Evolutionary conservation across 208 protist species (phyloP).

Genomic region (Wallacemonas sp.): DNA sequence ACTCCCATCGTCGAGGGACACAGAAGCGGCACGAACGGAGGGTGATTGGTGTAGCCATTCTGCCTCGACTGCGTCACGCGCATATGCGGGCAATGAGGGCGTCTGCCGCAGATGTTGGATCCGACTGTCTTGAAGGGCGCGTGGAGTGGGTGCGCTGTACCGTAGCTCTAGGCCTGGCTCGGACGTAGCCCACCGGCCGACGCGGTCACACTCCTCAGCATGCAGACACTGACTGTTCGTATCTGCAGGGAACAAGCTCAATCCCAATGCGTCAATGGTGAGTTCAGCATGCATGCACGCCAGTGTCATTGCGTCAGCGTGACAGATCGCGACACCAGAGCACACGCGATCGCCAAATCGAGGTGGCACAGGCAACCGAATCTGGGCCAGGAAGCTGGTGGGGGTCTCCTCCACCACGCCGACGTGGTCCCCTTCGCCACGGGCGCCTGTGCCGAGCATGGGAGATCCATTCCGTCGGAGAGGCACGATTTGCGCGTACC

Average conservation of each 20-base stretch:
- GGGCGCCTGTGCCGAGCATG: too few species aligned
- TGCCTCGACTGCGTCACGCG: too few species aligned
- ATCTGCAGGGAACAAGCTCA: constrained; percentile 65
- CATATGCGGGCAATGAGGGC: too few species aligned
- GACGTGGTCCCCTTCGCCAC: neutral
- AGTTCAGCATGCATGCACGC: constrained; percentile 92
- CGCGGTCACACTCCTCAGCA: constrained; percentile 60
- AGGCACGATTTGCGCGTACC: constrained; percentile 32
- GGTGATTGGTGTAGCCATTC: too few species aligned
- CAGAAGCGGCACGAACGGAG: too few species aligned
- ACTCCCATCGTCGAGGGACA: too few species aligned
- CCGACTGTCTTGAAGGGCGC: constrained; percentile 59
- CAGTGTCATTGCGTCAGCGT: constrained; percentile 60
- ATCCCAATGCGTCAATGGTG: constrained; percentile 81
- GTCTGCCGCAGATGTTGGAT: too few species aligned
- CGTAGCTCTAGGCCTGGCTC: constrained; percentile 53
- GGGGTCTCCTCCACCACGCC: neutral
- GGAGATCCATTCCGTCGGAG: neutral
- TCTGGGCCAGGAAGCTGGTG: constrained; percentile 60
- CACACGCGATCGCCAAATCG: constrained; percentile 74
- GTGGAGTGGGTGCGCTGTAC: constrained; percentile 46
- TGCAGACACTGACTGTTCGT: constrained; percentile 50
- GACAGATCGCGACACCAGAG: constrained; percentile 60
- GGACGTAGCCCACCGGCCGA: constrained; percentile 70
- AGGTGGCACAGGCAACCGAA: constrained; percentile 63